Evolutionary conservation across 2,329 filamentous ascomycete species (phyloP).

Genomic region (Cercospora zeae-maydis): DNA sequence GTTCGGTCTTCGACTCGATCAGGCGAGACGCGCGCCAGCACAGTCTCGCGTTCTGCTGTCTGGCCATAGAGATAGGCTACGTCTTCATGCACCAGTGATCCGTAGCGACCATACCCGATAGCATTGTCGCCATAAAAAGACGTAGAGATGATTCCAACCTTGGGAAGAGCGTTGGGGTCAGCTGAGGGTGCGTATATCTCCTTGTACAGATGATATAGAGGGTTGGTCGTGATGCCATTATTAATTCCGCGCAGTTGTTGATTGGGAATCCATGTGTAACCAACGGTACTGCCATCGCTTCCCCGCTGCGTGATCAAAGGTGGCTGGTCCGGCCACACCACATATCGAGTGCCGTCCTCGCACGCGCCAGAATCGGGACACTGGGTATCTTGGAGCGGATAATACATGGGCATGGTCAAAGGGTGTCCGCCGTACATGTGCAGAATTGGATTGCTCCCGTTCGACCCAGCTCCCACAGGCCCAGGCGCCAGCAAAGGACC

Average conservation of each 20-base stretch:
- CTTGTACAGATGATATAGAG: constrained; percentile 23
- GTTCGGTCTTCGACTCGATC: constrained; percentile 21
- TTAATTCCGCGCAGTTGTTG: constrained; percentile 18
- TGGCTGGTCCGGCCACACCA: constrained; percentile 26
- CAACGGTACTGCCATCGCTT: constrained; percentile 14
- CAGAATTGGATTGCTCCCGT: constrained; percentile 21
- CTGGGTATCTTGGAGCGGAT: constrained; percentile 20
- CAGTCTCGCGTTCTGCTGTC: constrained; percentile 14
- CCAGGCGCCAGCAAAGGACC: constrained; percentile 14
- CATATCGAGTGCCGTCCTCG: constrained; percentile 23
- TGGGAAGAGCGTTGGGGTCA: constrained; percentile 20
- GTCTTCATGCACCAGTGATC: constrained; percentile 17
- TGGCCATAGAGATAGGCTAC: constrained; percentile 28
- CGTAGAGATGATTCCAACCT: constrained; percentile 14
- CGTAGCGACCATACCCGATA: constrained; percentile 26
- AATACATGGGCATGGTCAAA: constrained; percentile 16
- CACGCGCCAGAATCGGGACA: constrained; percentile 24
- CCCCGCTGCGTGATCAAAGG: constrained; percentile 18
- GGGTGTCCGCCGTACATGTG: constrained; percentile 24
- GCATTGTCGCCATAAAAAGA: constrained; percentile 22
- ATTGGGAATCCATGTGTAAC: constrained; percentile 26
- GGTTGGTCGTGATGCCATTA: constrained; percentile 14
- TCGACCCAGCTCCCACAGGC: constrained; percentile 18
- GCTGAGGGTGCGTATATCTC: constrained; percentile 12
- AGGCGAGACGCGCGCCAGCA: constrained; percentile 23